Evolutionary conservation across 495 filamentous ascomycete genomes (phyloP).

Genomic region (Parachaetomium inaequale): DNA sequence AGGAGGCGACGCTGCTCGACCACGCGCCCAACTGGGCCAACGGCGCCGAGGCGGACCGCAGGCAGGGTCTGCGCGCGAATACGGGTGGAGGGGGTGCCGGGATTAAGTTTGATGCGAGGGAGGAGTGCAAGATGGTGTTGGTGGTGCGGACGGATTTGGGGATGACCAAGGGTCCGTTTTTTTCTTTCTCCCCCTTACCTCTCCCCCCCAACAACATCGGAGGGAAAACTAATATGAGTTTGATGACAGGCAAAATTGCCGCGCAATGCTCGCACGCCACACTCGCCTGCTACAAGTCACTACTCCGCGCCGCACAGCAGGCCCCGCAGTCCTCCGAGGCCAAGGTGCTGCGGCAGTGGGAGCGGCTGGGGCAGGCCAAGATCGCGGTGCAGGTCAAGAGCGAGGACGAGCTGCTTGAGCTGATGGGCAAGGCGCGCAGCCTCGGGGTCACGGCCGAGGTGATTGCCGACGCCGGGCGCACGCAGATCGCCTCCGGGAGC

Average conservation of each 20-base stretch:
- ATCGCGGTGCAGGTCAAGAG: conserved; percentile 79
- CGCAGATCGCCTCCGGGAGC: conserved; percentile 91
- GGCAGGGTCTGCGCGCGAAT: conserved; percentile 44
- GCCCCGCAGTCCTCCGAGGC: conserved; percentile 49
- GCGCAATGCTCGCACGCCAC: conserved; percentile 96
- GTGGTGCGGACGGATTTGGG: conserved; percentile 90
- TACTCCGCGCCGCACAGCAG: conserved; percentile 51
- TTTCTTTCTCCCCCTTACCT: neutral
- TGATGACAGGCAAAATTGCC: conserved; percentile 82
- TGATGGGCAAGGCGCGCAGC: conserved; percentile 76
- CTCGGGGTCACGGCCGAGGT: conserved; percentile 83
- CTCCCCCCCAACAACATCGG: neutral
- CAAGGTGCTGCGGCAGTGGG: conserved; percentile 78
- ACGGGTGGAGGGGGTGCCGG: conserved; percentile 22
- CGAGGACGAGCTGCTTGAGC: conserved; percentile 75
- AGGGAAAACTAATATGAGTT: neutral
- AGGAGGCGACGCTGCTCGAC: conserved; percentile 50
- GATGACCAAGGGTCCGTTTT: conserved; percentile 82
- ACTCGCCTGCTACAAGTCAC: conserved; percentile 89
- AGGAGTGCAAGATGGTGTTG: conserved; percentile 92
- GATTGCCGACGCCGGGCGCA: conserved; percentile 92
- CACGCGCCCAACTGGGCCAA: conserved; percentile 60
- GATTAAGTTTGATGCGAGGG: conserved; percentile 46
- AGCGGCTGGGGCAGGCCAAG: conserved; percentile 80
- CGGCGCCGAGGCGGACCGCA: conserved; percentile 45